These are phyloP conservation scores for Xylaria sp. DNA, from an alignment of 495 filamentous ascomycete genomes.

Conservation along the genomic window DNA sequence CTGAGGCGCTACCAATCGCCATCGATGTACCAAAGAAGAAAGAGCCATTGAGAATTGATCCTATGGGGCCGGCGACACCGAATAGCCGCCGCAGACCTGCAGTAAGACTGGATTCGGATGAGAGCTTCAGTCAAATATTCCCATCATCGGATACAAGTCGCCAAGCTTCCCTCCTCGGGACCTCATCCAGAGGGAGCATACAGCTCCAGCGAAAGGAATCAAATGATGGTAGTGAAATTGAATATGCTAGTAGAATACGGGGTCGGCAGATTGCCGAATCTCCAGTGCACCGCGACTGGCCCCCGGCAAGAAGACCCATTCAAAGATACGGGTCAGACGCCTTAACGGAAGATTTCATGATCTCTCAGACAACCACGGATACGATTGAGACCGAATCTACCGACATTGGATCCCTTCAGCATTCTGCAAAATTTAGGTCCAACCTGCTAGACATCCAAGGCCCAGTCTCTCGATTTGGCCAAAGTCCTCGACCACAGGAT, in stretches of 20 bases:
- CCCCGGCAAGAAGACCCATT: slow-evolving; percentile 32
- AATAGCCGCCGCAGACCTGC: slow-evolving; percentile 47
- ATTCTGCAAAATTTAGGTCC: slow-evolving; percentile 9
- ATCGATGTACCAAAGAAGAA: slow-evolving; percentile 49
- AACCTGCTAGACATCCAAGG: slow-evolving; percentile 13
- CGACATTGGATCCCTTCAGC: slow-evolving; percentile 18
- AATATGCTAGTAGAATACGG: slow-evolving; percentile 48
- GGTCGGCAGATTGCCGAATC: slow-evolving; percentile 44
- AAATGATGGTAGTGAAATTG: slow-evolving; percentile 34
- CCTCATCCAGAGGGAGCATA: slow-evolving; percentile 43
- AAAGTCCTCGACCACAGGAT: slow-evolving; percentile 35
- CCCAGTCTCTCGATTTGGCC: slow-evolving; percentile 13
- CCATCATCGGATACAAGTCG: slow-evolving; percentile 73
- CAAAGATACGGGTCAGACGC: slow-evolving; percentile 45
- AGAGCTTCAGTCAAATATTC: slow-evolving; percentile 79
- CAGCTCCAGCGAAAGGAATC: slow-evolving; percentile 29
- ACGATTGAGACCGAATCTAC: slow-evolving; percentile 41
- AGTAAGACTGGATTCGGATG: slow-evolving; percentile 74
- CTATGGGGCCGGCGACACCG: slow-evolving; percentile 35
- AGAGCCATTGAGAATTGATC: slow-evolving; percentile 42
- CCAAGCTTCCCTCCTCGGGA: slow-evolving; percentile 46
- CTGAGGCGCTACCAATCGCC: slow-evolving; percentile 50
- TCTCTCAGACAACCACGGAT: slow-evolving; percentile 53
- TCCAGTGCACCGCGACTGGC: slow-evolving; percentile 32
- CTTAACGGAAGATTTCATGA: slow-evolving; percentile 51